Conservation (phyloP, 257 asterid genomes). For the Thymus mandschuricus region DNA sequence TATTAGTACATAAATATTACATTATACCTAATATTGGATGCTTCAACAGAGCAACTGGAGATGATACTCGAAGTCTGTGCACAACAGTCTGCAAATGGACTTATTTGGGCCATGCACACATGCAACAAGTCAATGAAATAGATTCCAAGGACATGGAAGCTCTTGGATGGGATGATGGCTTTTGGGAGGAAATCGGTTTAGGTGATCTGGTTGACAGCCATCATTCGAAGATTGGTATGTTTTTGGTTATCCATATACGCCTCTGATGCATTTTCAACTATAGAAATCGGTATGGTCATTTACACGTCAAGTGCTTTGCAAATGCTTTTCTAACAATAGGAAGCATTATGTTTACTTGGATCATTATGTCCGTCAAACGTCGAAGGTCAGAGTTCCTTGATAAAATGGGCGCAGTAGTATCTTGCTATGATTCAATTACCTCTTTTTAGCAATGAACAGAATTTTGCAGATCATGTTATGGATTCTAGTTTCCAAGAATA, state of each 20-base stretch:
- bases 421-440: background rate
- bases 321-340: slow-evolving; percentile 14
- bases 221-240: slow-evolving; percentile 91
- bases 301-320: background rate
- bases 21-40: slow-evolving; percentile 20
- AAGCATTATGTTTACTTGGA: slow-evolving; percentile 5
- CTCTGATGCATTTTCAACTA: slow-evolving; percentile 22
- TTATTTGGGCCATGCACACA: slow-evolving; percentile 96
- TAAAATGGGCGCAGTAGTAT: slow-evolving; percentile 2
- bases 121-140: slow-evolving; percentile 76
- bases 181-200: slow-evolving; percentile 97
- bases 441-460: slow-evolving; percentile 1
- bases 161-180: slow-evolving; percentile 98
- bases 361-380: slow-evolving; percentile 11
- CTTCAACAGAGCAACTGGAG: slow-evolving; percentile 89
- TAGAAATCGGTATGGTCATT: slow-evolving; percentile 20
- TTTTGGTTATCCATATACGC: slow-evolving; percentile 24
- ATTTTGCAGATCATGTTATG: background rate
- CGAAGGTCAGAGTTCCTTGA: slow-evolving; percentile 17
- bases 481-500: slow-evolving; percentile 9
- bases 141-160: slow-evolving; percentile 88
- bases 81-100: slow-evolving; percentile 99
- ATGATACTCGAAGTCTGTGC: slow-evolving; percentile 97
- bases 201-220: slow-evolving; percentile 93
- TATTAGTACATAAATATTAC: background rate